Conservation (phyloP, 192 early-diverging fungal genomes). For the Gaertneriomyces semiglobifer region DNA sequence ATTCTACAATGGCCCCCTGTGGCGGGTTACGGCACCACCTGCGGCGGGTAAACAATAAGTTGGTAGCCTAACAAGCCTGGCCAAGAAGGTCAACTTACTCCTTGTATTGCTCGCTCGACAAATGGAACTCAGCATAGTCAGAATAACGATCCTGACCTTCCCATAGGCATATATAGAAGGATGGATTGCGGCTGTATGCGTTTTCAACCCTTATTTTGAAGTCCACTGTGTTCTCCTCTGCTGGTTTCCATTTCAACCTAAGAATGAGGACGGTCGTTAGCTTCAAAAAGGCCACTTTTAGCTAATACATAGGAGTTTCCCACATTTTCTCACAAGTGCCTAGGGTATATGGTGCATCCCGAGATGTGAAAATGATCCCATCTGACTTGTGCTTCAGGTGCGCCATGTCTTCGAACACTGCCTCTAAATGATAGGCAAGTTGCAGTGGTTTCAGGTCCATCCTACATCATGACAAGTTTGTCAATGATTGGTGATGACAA, state of each 20-base stretch:
- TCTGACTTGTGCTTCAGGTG: constrained; percentile 64
- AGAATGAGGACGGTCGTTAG: background rate
- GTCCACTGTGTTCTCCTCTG: constrained; percentile 57
- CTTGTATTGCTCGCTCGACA: constrained; percentile 31
- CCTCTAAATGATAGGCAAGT: constrained; percentile 40
- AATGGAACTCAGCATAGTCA: constrained; percentile 34
- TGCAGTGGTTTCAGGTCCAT: constrained; percentile 50
- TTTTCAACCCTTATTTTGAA: constrained; percentile 41
- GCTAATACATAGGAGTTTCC: background rate
- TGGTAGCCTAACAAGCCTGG: background rate
- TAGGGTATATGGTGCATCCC: constrained; percentile 43
- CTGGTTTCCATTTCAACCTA: constrained; percentile 64
- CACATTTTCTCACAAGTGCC: constrained; percentile 59
- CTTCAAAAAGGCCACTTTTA: background rate
- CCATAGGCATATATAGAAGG: constrained; percentile 19
- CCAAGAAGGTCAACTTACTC: background rate
- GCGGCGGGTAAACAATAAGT: background rate
- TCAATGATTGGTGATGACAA: too few relatives aligned
- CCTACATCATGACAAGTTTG: constrained; percentile 19
- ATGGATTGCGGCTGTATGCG: background rate
- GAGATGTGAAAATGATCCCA: constrained; percentile 68
- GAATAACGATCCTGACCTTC: constrained; percentile 35
- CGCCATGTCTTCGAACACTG: constrained; percentile 64
- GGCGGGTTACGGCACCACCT: constrained; percentile 38
- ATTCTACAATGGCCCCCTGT: constrained; percentile 49